Percentiles rank a stretch among this genome's conserved stretches.
These are phyloP conservation scores for Mesembryanthemum crystallinum DNA, from an alignment of 148 eudicot species.

Conservation along the genomic window DNA sequence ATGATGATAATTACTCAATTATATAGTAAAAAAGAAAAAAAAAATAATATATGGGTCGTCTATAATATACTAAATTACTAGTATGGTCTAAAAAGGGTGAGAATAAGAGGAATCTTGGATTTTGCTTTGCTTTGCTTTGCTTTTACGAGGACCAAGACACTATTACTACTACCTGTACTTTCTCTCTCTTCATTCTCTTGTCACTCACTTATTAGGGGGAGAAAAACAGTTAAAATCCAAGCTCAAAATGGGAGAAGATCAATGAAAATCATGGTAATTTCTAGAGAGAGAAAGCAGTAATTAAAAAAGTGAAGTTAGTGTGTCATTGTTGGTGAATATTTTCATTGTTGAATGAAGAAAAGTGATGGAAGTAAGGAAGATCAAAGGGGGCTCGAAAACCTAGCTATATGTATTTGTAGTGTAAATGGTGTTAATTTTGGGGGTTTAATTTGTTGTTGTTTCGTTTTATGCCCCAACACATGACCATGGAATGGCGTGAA, in stretches of 20 bases:
- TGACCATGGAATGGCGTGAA: neutral
- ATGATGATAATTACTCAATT: constrained; percentile 27
- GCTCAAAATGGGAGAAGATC: constrained; percentile 9
- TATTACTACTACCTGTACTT: constrained; percentile 6
- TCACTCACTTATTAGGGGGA: neutral
- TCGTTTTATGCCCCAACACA: constrained; percentile 9
- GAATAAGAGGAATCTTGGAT: constrained; percentile 43
- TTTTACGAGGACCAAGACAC: constrained; percentile 43
- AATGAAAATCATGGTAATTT: neutral
- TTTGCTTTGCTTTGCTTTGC: constrained; percentile 27
- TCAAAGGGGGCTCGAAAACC: neutral
- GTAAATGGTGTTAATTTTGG: neutral
- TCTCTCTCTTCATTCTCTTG: constrained; percentile 14
- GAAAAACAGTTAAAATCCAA: constrained; percentile 16
- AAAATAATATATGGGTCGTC: neutral
- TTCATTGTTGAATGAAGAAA: neutral
- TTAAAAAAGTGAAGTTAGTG: constrained; percentile 5
- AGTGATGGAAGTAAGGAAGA: neutral
- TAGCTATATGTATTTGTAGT: too few species aligned
- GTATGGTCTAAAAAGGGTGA: constrained; percentile 34
- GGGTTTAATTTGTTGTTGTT: neutral
- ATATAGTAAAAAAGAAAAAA: neutral
- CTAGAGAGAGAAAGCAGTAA: neutral
- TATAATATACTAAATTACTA: neutral
- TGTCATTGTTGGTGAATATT: constrained; percentile 15